Percentiles rank a stretch among this genome's conserved stretches.
Evolutionary conservation across 129 eudicot species (phyloP).

Genomic region (Kitagawia praeruptora): DNA sequence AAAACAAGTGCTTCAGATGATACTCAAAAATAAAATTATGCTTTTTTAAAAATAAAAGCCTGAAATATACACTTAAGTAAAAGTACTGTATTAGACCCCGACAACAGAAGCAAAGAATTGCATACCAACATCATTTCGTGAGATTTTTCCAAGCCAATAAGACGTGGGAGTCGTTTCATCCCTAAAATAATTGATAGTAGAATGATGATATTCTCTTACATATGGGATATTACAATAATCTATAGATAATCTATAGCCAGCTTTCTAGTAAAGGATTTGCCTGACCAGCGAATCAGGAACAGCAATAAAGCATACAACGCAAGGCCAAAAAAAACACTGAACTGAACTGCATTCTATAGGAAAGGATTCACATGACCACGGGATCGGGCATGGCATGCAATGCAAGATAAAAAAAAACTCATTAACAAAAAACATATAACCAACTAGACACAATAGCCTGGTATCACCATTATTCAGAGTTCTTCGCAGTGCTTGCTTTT

Average conservation of each 20-base stretch:
- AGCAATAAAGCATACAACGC: neutral
- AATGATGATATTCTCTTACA: neutral
- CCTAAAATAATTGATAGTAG: conserved; percentile 39
- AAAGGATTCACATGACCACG: neutral
- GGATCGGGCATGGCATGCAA: neutral
- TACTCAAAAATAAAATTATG: neutral
- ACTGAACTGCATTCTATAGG: neutral
- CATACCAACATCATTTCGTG: conserved; percentile 97
- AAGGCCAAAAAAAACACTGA: neutral
- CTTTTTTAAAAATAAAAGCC: neutral
- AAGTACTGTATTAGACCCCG: neutral
- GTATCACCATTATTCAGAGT: conserved; percentile 29
- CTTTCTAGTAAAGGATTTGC: neutral
- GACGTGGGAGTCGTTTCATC: conserved; percentile 95
- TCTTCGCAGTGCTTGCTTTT: conserved; percentile 81
- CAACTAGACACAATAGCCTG: neutral
- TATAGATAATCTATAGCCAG: neutral
- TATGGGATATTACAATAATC: neutral
- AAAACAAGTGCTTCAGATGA: neutral
- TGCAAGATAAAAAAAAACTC: neutral
- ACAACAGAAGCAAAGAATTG: neutral
- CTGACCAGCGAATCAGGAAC: neutral
- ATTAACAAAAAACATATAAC: neutral
- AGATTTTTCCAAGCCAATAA: conserved; percentile 81
- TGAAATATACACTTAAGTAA: neutral